Percentiles rank a stretch among this genome's conserved stretches.
These are phyloP conservation scores for Neurospora tetraspora DNA, from an alignment of 495 filamentous ascomycete species.

Conservation along the genomic window DNA sequence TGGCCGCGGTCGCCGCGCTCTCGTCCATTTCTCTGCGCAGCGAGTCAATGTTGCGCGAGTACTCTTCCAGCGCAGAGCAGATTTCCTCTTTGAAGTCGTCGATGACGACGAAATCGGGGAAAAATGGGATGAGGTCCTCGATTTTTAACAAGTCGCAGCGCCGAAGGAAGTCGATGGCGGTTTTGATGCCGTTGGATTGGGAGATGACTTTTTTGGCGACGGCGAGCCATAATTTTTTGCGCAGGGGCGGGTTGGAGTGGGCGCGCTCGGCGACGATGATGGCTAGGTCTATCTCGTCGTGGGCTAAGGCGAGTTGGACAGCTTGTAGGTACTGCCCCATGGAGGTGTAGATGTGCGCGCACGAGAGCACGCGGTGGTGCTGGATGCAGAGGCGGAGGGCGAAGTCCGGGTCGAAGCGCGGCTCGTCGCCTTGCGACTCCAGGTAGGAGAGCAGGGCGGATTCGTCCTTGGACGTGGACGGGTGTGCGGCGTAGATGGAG, in stretches of 20 bases:
- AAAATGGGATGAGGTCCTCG: constrained; percentile 95
- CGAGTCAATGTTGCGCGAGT: constrained; percentile 76
- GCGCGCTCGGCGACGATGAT: constrained; percentile 83
- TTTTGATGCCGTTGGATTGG: constrained; percentile 72
- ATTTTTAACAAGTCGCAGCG: constrained; percentile 87
- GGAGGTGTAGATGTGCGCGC: constrained; percentile 89
- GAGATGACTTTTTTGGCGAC: constrained; percentile 88
- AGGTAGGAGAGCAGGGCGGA: constrained; percentile 79
- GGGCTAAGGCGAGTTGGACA: constrained; percentile 80
- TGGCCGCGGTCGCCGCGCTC: constrained; percentile 69
- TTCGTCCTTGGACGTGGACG: constrained; percentile 67
- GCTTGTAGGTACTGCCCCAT: constrained; percentile 91
- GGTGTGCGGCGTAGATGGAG: constrained; percentile 86
- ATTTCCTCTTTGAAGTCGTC: constrained; percentile 99
- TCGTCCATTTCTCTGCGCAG: constrained; percentile 97
- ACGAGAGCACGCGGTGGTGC: constrained; percentile 80
- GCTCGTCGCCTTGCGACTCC: constrained; percentile 56
- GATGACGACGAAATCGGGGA: constrained; percentile 98
- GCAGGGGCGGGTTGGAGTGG: constrained; percentile 61
- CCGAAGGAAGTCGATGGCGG: constrained; percentile 87
- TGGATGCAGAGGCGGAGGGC: constrained; percentile 92
- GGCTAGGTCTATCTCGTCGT: constrained; percentile 82
- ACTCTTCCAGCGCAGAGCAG: constrained; percentile 83
- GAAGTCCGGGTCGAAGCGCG: constrained; percentile 91
- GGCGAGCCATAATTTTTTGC: constrained; percentile 90